Evolutionary conservation across 2,329 filamentous ascomycete species (phyloP).

Genomic region (Talaromyces sp.): DNA sequence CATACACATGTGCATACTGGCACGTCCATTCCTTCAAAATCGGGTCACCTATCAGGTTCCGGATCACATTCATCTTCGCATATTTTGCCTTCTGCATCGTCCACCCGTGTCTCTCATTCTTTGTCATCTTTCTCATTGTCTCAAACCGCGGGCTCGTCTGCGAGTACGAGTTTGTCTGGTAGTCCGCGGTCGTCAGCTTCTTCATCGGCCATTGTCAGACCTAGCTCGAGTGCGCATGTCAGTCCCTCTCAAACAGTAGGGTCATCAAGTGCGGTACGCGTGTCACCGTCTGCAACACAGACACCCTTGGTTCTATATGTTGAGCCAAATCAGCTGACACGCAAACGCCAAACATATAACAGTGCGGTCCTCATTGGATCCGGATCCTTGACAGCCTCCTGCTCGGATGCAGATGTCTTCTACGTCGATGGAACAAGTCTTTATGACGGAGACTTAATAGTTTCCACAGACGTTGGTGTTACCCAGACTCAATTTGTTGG

Average conservation of each 20-base stretch:
- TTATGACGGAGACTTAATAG: background rate
- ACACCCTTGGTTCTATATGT: constrained; percentile 1
- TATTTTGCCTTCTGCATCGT: background rate
- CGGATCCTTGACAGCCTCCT: background rate
- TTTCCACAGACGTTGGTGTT: background rate
- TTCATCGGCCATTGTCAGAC: background rate
- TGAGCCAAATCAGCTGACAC: background rate
- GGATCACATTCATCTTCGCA: background rate
- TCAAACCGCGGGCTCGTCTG: background rate
- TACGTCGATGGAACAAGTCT: background rate
- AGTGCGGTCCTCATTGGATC: background rate
- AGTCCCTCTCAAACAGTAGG: background rate
- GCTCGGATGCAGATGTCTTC: background rate
- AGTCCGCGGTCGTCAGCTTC: background rate
- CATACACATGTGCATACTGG: background rate
- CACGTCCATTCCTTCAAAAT: background rate
- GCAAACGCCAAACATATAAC: background rate
- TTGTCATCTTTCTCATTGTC: background rate
- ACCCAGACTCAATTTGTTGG: background rate
- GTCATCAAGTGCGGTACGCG: background rate
- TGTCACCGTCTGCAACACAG: background rate
- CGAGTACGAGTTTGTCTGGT: background rate
- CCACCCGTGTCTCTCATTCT: background rate
- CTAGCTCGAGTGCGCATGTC: background rate
- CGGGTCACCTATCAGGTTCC: background rate